Conservation (phyloP, 352 stramenopile genomes). For the Phytopythium aichiense region DNA sequence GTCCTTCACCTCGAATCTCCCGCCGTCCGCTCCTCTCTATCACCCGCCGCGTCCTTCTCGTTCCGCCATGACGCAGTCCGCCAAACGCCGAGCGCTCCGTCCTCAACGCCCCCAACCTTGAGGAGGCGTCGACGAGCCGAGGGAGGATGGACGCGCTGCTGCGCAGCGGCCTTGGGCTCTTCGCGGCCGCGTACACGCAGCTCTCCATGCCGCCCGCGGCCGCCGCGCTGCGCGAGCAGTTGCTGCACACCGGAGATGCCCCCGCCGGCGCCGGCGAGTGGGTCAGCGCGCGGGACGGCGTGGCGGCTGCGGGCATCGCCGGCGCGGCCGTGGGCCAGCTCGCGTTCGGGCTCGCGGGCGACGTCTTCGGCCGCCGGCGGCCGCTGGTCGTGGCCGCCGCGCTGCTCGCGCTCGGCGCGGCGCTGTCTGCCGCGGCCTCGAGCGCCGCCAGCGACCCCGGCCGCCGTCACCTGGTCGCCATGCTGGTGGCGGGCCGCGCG, state of each 20-base stretch:
- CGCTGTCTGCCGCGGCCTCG: background rate
- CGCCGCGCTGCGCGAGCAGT: conserved; percentile 1
- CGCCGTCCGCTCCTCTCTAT: background rate
- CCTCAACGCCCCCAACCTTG: background rate
- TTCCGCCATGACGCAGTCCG: background rate
- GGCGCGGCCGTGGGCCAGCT: conserved; percentile 34
- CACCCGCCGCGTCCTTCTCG: background rate
- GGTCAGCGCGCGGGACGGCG: background rate
- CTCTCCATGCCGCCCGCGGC: background rate
- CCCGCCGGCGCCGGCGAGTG: background rate
- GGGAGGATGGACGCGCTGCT: background rate
- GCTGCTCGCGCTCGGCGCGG: background rate
- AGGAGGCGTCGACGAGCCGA: background rate
- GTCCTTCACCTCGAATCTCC: background rate
- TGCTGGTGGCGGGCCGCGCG: background rate
- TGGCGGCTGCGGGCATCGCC: conserved; percentile 29
- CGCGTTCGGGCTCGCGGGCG: conserved; percentile 26
- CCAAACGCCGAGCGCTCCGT: background rate
- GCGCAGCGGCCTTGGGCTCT: background rate
- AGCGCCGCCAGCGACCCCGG: background rate
- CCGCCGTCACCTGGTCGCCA: background rate
- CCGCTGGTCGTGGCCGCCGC: background rate
- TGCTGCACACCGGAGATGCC: background rate
- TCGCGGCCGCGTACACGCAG: background rate
- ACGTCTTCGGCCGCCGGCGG: conserved; percentile 25